phyloP scores from a whole-genome alignment of 257 asterid species.

The Rhazya stricta region DNA sequence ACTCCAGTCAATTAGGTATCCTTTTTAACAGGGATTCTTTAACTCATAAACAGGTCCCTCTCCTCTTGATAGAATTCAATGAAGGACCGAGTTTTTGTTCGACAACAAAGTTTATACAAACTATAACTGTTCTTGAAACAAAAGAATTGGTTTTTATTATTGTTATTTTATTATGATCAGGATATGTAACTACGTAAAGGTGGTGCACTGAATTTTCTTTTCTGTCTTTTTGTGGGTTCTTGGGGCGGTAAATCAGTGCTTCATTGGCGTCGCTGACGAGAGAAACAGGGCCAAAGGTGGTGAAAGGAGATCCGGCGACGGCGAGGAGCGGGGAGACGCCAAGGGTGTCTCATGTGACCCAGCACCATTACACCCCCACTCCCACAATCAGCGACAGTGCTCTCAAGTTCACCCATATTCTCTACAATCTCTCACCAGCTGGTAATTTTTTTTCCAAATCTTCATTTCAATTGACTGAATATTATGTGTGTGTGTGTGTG shows the following conservation, averaged over 20 bases:
- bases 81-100: too few relatives aligned
- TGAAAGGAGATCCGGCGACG: slow-evolving; percentile 81
- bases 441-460: slow-evolving; percentile 32
- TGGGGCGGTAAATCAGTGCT: slow-evolving; percentile 38
- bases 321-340: slow-evolving; percentile 55
- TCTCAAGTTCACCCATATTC: slow-evolving; percentile 90
- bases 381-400: slow-evolving; percentile 55
- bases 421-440: slow-evolving; percentile 87
- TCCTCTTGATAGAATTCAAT: too few relatives aligned
- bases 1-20: slow-evolving; percentile 78
- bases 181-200: not conserved
- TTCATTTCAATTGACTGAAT: not conserved
- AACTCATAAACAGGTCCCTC: too few relatives aligned
- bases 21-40: too few relatives aligned
- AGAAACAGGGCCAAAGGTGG: slow-evolving; percentile 89
- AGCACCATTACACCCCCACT: slow-evolving; percentile 43
- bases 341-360: slow-evolving; percentile 39
- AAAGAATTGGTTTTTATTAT: not conserved
- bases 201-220: not conserved
- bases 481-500: too few relatives aligned
- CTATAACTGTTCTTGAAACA: not conserved
- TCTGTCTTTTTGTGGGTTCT: not conserved
- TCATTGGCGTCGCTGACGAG: slow-evolving; percentile 87
- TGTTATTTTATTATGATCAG: not conserved
- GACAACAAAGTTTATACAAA: too few relatives aligned